Base-by-base conservation (phyloP, 805 yeast species). In the Scheffersomyces stipitis region DNA sequence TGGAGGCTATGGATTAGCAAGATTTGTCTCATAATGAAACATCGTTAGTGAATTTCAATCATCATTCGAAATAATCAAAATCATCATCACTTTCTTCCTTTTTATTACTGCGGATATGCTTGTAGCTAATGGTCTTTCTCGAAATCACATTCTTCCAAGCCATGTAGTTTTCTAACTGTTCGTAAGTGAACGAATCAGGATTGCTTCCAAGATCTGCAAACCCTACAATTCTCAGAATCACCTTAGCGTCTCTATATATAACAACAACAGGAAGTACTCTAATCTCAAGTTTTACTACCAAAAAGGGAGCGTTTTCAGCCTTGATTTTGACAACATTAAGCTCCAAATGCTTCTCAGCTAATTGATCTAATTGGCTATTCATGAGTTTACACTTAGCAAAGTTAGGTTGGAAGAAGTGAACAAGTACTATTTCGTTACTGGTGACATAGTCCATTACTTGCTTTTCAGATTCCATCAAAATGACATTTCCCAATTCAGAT, bases 231-330 rank as follows among this genome's bases (percentile, higher is more conserved):
- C 86, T 62, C 10, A 73, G 69, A 3, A 66, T 53, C 48, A 85
- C 91, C 30, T 69, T 58, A 1, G 90, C 90, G 26, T 73, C 64
- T 9, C 62, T 64, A 51, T 81, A 87, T 6, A 79, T 66, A 2
- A 83, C 58, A 2, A 86, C 80, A 45, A 80, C 81, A 0, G 96
- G 96, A 4, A 87, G 65, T 8, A 83, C 80, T 52, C 82, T 77
- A 33, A 88, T 70, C 3, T 68, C 64, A 27, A 88, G 68, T 51
- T 78, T 80, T 2, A 78, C 62, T 4, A 80, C 87, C 30, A 88
- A 62, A 51, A 87, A 87, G 3, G 95, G 89, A 1, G 90, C 84
- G 26, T 73, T 62, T 24, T 68, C 74, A 0, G 86, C 96, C 37
- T 73, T 66, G 3, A 84, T 72, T 31, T 74, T 68, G 15, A 73